Base-by-base conservation (phyloP, 495 filamentous ascomycete genomes). In the Staphylotrichum tortipilum region DNA sequence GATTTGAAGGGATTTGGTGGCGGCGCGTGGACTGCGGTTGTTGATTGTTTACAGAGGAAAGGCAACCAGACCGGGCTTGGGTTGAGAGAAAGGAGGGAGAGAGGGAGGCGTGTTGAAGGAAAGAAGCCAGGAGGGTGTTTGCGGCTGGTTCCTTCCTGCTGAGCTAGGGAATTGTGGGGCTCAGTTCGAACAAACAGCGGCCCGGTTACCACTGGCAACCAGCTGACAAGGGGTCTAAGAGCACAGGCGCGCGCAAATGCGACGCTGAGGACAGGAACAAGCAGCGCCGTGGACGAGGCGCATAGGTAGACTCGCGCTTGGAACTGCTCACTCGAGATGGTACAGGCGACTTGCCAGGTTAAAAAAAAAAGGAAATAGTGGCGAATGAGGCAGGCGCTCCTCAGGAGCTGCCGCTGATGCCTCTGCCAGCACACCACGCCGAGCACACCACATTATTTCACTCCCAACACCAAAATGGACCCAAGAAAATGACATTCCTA, bases 131-230 rank as follows among this genome's bases (percentile, higher is more conserved):
- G 48, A 55, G 46, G 60, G 54, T 58, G 58, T 51, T 39, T 3
- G 37, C 7, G 29, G 19, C 29, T 34, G n/a, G 18, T 34, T 41
- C 45, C 39, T 34, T 52, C 44, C 48, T 38, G 19, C 18, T 51
- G 22, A 50, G 41, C 42, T 39, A 36, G n/a, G 38, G 36, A 47
- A 15, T 50, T 55, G 60, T 56, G 55, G 57, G 60, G 43, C 45
- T 8, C 21, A 45, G 48, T 3, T 39, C 49, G 8, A 15, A 1
- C 18, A 52, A 48, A 45, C 31, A 37, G 4, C 48, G 30, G 30
- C 28, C 42, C 29, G 44, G 22, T 62, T 47, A 53, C 56, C 49
- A 59, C 39, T 57, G 54, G 59, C 56, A 56, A 60, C 54, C 59
- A 64, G 59, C 56, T 60, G 61, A 47, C 42, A 47, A 17, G 43